Evolutionary conservation across 371 early-diverging fungal genomes (phyloP), one percentile per base, ranked within the genome.

Genomic region (Mortierella sp.): DNA sequence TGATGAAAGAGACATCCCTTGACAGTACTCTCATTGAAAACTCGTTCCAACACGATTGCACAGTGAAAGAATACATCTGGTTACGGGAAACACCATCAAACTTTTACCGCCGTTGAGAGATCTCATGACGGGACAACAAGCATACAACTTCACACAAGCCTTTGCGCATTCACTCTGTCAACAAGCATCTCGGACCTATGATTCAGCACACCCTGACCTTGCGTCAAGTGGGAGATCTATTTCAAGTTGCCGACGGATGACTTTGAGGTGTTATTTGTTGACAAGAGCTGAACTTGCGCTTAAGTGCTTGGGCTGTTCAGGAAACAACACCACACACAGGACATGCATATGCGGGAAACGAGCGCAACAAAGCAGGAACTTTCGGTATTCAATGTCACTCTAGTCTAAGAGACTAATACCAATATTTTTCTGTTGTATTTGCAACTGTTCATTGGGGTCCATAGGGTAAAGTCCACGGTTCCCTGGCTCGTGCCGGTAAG

Each of bases 401-500:
- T 21, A 16, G 21, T 24, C 34, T 38, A 38, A 21, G 68, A 65
- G 68, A 65, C 68, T 65, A 65, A 65, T 65, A 38, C 24, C 38
- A 65, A 38, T 42, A 21, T 16, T 3, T 88, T 94, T 99, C 89
- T 97, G 99, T 92, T 99, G 99, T 94, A 99, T 99, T 92, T 99
- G 99, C 94, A 99, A 99, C 93, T 16, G 11, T 99, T 99, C 34
- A 16, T 89, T 98, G 99, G 97, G 96, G 3, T n/a, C 65, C 52
- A 78, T 79, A 96, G 99, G 99, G 98, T 94, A 99, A 99, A 96
- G 98, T 98, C 88, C 99, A 99, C 97, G 99, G 99, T 94, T 98
- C 99, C 89, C 95, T 99, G 90, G 98, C 99, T 93, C 98, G 98
- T 97, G 99, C 99, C 93, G 99, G 99, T 95, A 99, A 99, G 94